phyloP scores from a whole-genome alignment of 106 monocot genomes.

The Dioscorea dumetorum region DNA sequence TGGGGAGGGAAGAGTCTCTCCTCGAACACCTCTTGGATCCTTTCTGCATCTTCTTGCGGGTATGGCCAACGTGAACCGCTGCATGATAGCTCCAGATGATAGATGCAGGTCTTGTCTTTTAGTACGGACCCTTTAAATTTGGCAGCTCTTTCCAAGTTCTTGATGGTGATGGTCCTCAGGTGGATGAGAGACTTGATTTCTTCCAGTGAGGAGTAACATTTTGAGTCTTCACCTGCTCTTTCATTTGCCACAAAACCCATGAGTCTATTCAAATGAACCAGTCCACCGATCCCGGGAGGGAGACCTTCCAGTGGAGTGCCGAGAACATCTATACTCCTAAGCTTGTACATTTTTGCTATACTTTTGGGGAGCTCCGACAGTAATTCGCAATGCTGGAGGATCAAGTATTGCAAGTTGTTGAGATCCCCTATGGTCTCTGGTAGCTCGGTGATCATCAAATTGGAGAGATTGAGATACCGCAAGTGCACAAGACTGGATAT shows the following conservation, averaged over 20 bases:
- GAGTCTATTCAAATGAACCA: neutral
- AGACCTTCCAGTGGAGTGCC: neutral
- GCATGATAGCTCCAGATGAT: neutral
- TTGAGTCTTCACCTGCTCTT: neutral
- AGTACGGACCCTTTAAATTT: conserved; percentile 6
- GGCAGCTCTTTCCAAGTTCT: neutral
- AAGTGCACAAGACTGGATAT: conserved; percentile 6
- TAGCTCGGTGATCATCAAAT: neutral
- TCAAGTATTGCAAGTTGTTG: conserved; percentile 2
- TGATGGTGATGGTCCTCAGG: conserved; percentile 11
- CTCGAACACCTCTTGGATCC: conserved; percentile 1
- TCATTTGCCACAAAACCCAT: neutral
- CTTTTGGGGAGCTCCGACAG: neutral
- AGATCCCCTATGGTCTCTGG: conserved; percentile 9
- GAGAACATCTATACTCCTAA: neutral
- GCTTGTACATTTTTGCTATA: neutral
- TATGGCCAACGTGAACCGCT: neutral
- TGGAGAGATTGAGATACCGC: conserved; percentile 5
- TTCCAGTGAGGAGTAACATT: conserved; percentile 5
- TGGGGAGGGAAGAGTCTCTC: neutral
- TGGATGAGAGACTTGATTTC: conserved; percentile 18
- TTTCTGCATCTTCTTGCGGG: neutral
- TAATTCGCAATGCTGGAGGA: neutral
- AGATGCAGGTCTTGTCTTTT: neutral
- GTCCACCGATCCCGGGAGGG: neutral